Evolutionary conservation across 2,329 filamentous ascomycete species (phyloP), one percentile per base, ranked within the genome.

Genomic region (Penicillium sp.): DNA sequence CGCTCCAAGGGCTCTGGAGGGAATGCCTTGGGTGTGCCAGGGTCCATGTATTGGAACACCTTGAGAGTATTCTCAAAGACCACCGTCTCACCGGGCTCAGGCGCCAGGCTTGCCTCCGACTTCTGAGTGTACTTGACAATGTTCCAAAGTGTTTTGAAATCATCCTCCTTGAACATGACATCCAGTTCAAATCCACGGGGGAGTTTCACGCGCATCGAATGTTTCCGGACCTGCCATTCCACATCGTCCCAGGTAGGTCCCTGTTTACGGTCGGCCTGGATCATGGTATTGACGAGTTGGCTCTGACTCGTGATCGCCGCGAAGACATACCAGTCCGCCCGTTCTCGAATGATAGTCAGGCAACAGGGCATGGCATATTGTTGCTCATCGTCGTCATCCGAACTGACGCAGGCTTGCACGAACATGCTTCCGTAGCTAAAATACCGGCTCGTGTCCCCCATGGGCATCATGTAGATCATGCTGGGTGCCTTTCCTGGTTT

Each of bases 71-170:
- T 74, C 52, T 82, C 78, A 57, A 85, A 87, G 2, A 84, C 71
- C 39, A 83, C 64, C 2, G 70, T 71, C 64, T 95, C 89, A 35
- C 85, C 83, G 18, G 73, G 71, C 27, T 79, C 75, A 5, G 80
- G 78, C 23, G 79, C 78, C 28, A 94, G 70, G 35, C 79, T 84
- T 16, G 74, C 73, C 55, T 88, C 82, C 2, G 90, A 78, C 53
- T 84, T 86, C 48, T 75, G 76, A 16, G 84, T 85, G 59, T 93
- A 90, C 42, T 94, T 86, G 48, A 88, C 86, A 62, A 93, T 86
- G 51, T 79, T 84, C 78, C 82, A 89, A 8, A 94, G 65, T 45
- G 77, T 80, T 44, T 81, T 77, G 66, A 84, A 94, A 56, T 94
- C 86, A n/a, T 76, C 69, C 52, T 88, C 84, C 10, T 73, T 73